These are phyloP conservation scores for Chiua virens DNA, from an alignment of 768 basidiomycete species.

Conservation along the genomic window DNA sequence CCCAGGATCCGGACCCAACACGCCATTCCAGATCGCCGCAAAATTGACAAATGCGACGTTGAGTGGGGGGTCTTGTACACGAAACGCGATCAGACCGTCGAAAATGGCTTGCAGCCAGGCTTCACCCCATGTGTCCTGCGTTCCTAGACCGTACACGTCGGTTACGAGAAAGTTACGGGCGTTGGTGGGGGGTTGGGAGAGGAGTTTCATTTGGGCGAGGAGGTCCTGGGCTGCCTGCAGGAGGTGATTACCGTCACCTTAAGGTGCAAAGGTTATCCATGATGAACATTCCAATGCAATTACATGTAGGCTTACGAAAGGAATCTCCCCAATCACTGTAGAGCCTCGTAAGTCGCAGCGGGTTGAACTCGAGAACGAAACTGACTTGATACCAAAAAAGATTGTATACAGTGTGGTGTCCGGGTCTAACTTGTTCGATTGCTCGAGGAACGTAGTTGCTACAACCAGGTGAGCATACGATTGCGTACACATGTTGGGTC, in stretches of 20 bases:
- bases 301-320: slow-evolving; percentile 28
- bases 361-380: background rate
- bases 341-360: background rate
- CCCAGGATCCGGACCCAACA: slow-evolving; percentile 44
- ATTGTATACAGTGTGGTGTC: slow-evolving; percentile 48
- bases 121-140: slow-evolving; percentile 40
- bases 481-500: background rate
- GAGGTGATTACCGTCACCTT: slow-evolving; percentile 48
- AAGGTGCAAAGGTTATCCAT: background rate
- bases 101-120: slow-evolving; percentile 48
- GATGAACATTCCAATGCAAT: background rate
- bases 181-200: slow-evolving; percentile 51
- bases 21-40: slow-evolving; percentile 48
- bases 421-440: slow-evolving; percentile 44
- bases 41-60: slow-evolving; percentile 49
- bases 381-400: slow-evolving; percentile 59
- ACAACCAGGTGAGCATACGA: background rate
- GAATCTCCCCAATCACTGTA: slow-evolving; percentile 46
- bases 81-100: slow-evolving; percentile 40
- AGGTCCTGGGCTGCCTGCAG: slow-evolving; percentile 45
- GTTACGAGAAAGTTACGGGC: slow-evolving; percentile 50
- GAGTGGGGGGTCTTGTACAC: slow-evolving; percentile 25
- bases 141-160: slow-evolving; percentile 53
- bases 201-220: slow-evolving; percentile 43
- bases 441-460: slow-evolving; percentile 47